These are phyloP conservation scores for Trichoderma hamatum DNA, from an alignment of 2,329 filamentous ascomycete species.

Conservation along the genomic window DNA sequence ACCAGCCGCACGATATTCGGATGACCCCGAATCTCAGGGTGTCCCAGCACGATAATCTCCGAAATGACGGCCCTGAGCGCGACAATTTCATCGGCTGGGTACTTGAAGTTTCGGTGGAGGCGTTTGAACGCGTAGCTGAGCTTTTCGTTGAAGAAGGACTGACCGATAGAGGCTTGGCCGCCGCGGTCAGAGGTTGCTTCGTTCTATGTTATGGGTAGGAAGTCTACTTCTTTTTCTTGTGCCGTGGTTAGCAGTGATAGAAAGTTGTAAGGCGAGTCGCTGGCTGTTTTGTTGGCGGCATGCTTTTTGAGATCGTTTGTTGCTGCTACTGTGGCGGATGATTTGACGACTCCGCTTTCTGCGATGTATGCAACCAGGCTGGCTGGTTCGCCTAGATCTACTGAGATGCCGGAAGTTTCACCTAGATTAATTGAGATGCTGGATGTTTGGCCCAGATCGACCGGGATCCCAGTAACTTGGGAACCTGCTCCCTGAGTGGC, in stretches of 20 bases:
- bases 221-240: not conserved
- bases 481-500: not conserved
- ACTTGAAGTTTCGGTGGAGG: not conserved
- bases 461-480: not conserved
- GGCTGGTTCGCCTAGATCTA: not conserved
- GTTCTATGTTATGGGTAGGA: not conserved
- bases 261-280: not conserved
- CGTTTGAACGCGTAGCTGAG: not conserved
- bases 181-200: not conserved
- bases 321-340: not conserved
- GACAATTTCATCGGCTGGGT: not conserved
- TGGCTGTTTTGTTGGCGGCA: not conserved
- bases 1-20: not conserved
- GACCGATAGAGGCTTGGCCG: not conserved
- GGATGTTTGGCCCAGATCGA: not conserved
- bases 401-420: not conserved
- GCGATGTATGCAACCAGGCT: not conserved
- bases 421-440: not conserved
- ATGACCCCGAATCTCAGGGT: not conserved
- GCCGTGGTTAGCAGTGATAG: not conserved
- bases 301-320: not conserved
- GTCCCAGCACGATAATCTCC: not conserved
- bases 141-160: not conserved
- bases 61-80: not conserved
- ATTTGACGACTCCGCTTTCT: not conserved